Percentiles rank a stretch among this genome's conserved stretches.
Conservation (phyloP, 495 filamentous ascomycete genomes). For the Xylaria intraflava region DNA sequence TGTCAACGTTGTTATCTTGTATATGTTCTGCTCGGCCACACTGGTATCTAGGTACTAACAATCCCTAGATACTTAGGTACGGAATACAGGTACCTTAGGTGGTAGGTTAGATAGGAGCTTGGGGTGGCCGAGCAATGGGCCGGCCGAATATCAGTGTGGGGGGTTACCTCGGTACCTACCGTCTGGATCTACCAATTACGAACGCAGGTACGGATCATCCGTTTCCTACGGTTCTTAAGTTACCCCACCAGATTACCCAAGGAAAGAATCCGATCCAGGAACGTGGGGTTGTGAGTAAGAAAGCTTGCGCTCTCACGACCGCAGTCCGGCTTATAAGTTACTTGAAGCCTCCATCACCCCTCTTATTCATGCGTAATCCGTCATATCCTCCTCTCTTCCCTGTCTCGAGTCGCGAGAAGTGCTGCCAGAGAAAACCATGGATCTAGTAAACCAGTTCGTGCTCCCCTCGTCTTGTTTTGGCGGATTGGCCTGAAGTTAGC, state of each 20-base stretch:
- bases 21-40: no score
- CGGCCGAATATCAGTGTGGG: no score
- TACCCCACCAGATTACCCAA: constrained; percentile 21
- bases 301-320: no score
- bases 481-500: constrained; percentile 9
- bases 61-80: no score
- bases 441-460: constrained; percentile 80
- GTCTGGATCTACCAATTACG: no score
- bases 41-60: no score
- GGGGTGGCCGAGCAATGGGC: no score
- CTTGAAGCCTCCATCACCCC: neutral
- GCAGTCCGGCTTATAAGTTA: neutral
- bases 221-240: neutral
- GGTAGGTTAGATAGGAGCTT: neutral
- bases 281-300: constrained; percentile 32
- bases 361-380: neutral
- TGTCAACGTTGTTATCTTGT: no score
- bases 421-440: constrained; percentile 48
- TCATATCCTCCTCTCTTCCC: neutral
- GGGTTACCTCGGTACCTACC: neutral
- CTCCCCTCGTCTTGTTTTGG: constrained; percentile 1
- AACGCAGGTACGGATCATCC: constrained; percentile 1
- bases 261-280: constrained; percentile 41
- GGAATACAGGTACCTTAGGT: neutral
- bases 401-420: neutral